Base-by-base conservation (phyloP, 169 alveolate genomes). In the Theileria sp. region DNA sequence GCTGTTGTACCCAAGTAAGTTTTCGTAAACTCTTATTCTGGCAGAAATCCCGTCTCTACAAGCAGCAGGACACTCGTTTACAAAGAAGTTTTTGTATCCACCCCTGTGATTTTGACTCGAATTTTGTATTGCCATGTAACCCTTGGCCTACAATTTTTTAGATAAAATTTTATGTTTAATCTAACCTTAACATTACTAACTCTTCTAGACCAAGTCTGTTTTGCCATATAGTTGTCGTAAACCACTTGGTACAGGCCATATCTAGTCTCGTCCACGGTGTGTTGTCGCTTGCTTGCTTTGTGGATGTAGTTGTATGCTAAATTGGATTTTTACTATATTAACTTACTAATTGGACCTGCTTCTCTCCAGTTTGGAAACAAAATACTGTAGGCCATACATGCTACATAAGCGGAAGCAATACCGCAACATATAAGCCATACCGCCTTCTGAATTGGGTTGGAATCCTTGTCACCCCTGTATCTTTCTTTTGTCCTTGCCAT, bases 231-330 rank as follows among this genome's bases (percentile, higher is more conserved):
- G 60, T 85, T 75, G 69, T 85, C 82, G 80, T 73, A 85, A 3
- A 36, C 50, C 0, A 85, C 75, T 26, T 25, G 9, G 54, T 73
- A 71, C 17, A 85, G 79, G 17, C 91, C 91, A 79, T 79, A 85
- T 19, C 54, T 19, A 10, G 91, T 85, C 28, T 19, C 68, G 36
- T 81, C 87, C 60, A 85, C 87, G 3, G 76, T 8, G 64, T 85
- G 91, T 44, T 85, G 86, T 3, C 91, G 81, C 15, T 72, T 32
- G 58, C 74, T 79, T 25, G 87, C 91, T 69, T 44, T 70, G 61
- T 79, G 84, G 69, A 78, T 77, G 66, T 79, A 85, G 79, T 75
- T 85, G 80, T 79, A 85, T 9, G 91, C 89, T 83, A 76, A 77
- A 32, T 13, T 5, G 7, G 17, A 25, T 58, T 6, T 25, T 5